phyloP scores from a whole-genome alignment of 208 protist species.

The Leishmania amazonensis region DNA sequence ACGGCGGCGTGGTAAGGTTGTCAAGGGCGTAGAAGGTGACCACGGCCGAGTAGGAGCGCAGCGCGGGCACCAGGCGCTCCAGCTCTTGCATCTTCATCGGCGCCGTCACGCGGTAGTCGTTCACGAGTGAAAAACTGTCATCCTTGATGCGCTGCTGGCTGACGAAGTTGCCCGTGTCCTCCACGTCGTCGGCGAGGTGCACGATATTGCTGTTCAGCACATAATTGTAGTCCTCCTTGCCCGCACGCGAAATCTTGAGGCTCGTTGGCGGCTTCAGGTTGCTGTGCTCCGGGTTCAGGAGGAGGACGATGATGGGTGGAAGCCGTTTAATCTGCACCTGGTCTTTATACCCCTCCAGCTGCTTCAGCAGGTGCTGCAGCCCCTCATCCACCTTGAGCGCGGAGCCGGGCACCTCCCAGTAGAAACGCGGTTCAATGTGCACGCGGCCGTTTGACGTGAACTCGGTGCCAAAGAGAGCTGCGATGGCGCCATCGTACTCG shows the following conservation, averaged over 20 bases:
- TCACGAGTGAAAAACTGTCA: conserved; percentile 83
- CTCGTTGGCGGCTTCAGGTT: conserved; percentile 82
- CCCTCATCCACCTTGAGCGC: conserved; percentile 91
- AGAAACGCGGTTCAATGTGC: conserved; percentile 83
- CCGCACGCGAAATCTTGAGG: conserved; percentile 82
- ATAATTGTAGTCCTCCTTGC: conserved; percentile 89
- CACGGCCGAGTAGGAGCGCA: conserved; percentile 78
- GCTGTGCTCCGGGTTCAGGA: conserved; percentile 89
- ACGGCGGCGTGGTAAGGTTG: conserved; percentile 63
- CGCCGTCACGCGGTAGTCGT: conserved; percentile 87
- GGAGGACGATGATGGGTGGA: conserved; percentile 88
- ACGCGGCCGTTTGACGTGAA: conserved; percentile 75
- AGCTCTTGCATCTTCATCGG: conserved; percentile 76
- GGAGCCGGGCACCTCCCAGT: conserved; percentile 88
- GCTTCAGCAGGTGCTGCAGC: conserved; percentile 89
- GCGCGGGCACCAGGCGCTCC: conserved; percentile 73
- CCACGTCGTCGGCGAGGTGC: conserved; percentile 86
- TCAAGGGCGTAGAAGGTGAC: conserved; percentile 86
- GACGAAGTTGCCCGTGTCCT: conserved; percentile 89
- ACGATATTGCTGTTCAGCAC: conserved; percentile 87
- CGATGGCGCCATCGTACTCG: conserved; percentile 80
- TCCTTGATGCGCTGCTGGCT: conserved; percentile 86
- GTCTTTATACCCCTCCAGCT: conserved; percentile 82
- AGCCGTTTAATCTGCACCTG: conserved; percentile 85
- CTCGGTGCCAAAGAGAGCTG: conserved; percentile 82